Evolutionary conservation across 1,284 basidiomycete genomes (phyloP), one percentile per base, ranked within the genome.

Genomic region (Cyathus olla): DNA sequence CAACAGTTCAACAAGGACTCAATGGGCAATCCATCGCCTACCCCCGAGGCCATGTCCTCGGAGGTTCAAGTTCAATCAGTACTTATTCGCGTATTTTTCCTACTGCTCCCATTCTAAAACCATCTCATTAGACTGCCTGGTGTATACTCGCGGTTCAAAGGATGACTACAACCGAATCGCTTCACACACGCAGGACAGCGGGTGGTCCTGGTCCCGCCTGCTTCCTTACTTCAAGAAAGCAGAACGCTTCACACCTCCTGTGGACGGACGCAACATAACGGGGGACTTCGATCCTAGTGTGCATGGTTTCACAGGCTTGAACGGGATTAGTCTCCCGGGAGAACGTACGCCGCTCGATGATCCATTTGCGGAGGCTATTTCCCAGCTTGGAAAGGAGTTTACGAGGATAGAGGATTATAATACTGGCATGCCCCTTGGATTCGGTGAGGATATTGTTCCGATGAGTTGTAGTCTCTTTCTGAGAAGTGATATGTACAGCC

Each of bases 381-480:
- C 17, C 4, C 57, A 67, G n/a, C 42, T 64, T 2, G 26, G 39
- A 35, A 13, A 60, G 5, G 66, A 65, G 29, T 67, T 67, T 46
- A 49, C 71, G 4, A 78, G 67, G 61, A 75, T 71, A 44, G 21
- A 60, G 10, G 78, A 80, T 54, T 66, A 66, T 60, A 79, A 78
- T 48, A 65, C 68, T 19, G 77, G 76, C 3, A 62, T 66, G 53
- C 67, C 67, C 2, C 56, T 76, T n/a, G 77, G 76, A 24, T 10
- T 65, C 15, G 60, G 64, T 65, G 37, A 1, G 57, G 26, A 37
- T 37, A 22, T 37, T 59, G 21, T 39, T 9, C 1, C 31, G 22
- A 35, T 21, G 39, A 39, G 6, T 39, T 26, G 27, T 28, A n/a
- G 24, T 37, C 29, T n/a, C 28, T 15, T 27, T 28, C 31, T 35